Evolutionary conservation across 1,284 basidiomycete species (phyloP).

Genomic region (Lentinula novae-zelandiae): DNA sequence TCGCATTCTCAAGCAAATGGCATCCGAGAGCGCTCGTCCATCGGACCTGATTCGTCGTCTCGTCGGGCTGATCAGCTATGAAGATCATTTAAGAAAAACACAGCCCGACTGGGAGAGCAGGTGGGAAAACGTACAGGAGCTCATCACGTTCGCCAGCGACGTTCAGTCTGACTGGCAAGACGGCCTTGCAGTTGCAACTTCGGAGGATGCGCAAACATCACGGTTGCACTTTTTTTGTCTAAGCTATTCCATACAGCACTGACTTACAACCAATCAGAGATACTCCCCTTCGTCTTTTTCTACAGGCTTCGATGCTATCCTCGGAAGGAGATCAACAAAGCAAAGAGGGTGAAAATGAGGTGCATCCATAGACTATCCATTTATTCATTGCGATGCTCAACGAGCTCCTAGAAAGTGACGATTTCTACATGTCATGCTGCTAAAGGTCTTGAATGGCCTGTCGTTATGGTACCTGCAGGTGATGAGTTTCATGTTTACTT

Average conservation of each 20-base stretch:
- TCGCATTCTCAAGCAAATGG: slow-evolving; percentile 50
- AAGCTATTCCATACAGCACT: background rate
- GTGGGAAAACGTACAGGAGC: slow-evolving; percentile 86
- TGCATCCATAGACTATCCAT: slow-evolving; percentile 19
- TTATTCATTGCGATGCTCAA: background rate
- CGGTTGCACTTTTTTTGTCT: background rate
- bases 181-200: slow-evolving; percentile 2
- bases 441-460: slow-evolving; percentile 92
- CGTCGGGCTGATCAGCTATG: slow-evolving; percentile 61
- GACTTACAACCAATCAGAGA: slow-evolving; percentile 30
- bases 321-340: slow-evolving; percentile 72
- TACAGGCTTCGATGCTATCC: slow-evolving; percentile 83
- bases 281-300: slow-evolving; percentile 74
- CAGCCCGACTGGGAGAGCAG: slow-evolving; percentile 73
- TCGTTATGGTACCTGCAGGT: slow-evolving; percentile 78
- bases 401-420: slow-evolving; percentile 65
- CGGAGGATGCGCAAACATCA: background rate
- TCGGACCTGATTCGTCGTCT: slow-evolving; percentile 63
- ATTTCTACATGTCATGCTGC: slow-evolving; percentile 88
- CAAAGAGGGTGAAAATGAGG: slow-evolving; percentile 56
- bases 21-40: slow-evolving; percentile 58
- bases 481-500: slow-evolving; percentile 12
- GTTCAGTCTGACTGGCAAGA: slow-evolving; percentile 29
- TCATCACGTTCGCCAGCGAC: slow-evolving; percentile 70
- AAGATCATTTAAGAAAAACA: slow-evolving; percentile 66